Evolutionary conservation across 257 asterid species (phyloP), one percentile per base, ranked within the genome.

Genomic region (Penstemon davidsonii): DNA sequence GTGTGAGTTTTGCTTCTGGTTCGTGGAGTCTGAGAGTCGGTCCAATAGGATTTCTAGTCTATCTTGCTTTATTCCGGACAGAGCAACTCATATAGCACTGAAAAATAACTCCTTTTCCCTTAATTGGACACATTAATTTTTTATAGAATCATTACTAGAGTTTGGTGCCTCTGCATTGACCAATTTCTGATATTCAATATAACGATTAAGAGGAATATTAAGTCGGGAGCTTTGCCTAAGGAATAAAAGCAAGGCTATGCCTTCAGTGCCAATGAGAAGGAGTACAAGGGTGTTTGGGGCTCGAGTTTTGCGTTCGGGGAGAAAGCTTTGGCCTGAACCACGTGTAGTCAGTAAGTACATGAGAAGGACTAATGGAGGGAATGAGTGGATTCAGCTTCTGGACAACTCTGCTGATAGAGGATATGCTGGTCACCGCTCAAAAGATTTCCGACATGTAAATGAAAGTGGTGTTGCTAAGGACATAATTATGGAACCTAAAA

Each of bases 181-280:
- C 53, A 54, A 76, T 63, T 49, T 66, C 69, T 54, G 69, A 62
- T 69, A 73, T 45, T 25, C 62, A 64, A 19, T 63, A 64, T 60
- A 59, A 73, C 59, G 42, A 72, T 77, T 73, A 73, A 60, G 66
- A 25, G 33, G 33, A 25, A 25, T 25, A 25, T 25, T 25, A 25
- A 73, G 67, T 69, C 81, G 12, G 82, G 65, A 70, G 73, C 72
- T 54, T 72, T 63, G 79, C 83, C 75, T 74, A 54, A 72, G 62
- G 70, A 81, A 68, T 54, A 70, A 63, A 66, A 76, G 51, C 68
- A 67, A 66, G 70, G 81, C 77, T 66, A 91, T 91, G 97, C 97
- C 97, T 81, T 82, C 96, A 11, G 95, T 84, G 5, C 93, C 90
- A 47, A 90, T 90, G 96, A 80, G 95, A 80, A 83, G 95, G 75